Evolutionary conservation across 2,329 filamentous ascomycete species (phyloP).

Genomic region (Fusarium globosum): DNA sequence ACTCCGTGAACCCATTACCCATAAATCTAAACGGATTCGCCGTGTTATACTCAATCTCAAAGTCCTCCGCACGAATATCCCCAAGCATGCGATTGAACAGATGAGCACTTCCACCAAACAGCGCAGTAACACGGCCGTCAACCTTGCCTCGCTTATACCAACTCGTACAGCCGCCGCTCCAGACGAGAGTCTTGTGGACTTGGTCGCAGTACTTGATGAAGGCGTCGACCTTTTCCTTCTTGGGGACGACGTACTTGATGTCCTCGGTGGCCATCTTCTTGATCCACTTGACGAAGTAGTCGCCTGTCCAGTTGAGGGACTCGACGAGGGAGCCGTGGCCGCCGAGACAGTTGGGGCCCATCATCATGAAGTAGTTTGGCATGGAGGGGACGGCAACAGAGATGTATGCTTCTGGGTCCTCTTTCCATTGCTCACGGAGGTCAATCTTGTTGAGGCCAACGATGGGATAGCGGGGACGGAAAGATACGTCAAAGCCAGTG

Average conservation of each 20-base stretch:
- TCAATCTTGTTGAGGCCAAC: constrained; percentile 59
- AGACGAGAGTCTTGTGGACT: constrained; percentile 38
- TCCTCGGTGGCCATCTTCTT: constrained; percentile 40
- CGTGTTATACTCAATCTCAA: constrained; percentile 36
- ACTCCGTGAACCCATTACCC: constrained; percentile 37
- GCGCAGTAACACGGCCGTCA: constrained; percentile 34
- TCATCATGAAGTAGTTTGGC: constrained; percentile 49
- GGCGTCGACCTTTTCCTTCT: constrained; percentile 38
- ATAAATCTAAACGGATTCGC: constrained; percentile 38
- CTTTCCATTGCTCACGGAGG: constrained; percentile 63
- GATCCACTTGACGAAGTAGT: constrained; percentile 42
- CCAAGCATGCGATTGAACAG: constrained; percentile 37
- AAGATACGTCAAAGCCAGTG: constrained; percentile 66
- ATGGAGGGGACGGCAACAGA: constrained; percentile 46
- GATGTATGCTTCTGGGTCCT: constrained; percentile 47
- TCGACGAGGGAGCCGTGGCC: constrained; percentile 40
- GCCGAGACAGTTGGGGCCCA: constrained; percentile 39
- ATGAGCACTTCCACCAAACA: constrained; percentile 40
- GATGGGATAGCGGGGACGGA: constrained; percentile 62
- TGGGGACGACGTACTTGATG: constrained; percentile 36
- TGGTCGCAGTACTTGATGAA: constrained; percentile 38
- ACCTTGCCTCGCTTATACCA: constrained; percentile 37
- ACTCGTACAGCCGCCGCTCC: constrained; percentile 37
- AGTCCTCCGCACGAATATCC: constrained; percentile 38
- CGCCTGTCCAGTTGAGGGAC: constrained; percentile 41